phyloP scores from a whole-genome alignment of 345 rosid genomes.

The Gossypium raimondii region DNA sequence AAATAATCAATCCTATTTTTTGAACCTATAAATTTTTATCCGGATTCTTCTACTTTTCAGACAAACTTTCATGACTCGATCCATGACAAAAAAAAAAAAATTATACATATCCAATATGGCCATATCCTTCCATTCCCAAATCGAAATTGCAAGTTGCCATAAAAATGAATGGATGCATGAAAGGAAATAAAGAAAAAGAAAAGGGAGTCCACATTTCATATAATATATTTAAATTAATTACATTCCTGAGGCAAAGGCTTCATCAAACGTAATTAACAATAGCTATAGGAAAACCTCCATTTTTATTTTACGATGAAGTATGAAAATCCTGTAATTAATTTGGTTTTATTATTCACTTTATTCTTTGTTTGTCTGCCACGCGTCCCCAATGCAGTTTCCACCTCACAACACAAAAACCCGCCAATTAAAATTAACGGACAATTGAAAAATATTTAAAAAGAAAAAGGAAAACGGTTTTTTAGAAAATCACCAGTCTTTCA shows the following conservation, averaged over 20 bases:
- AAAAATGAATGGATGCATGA: neutral
- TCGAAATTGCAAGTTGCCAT: neutral
- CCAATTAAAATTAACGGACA: conserved; percentile 11
- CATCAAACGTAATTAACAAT: neutral
- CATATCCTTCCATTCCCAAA: neutral
- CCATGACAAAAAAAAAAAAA: no score
- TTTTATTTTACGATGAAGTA: neutral
- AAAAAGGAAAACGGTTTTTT: neutral
- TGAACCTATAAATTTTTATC: rapidly evolving
- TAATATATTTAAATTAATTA: no score
- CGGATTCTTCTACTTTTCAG: no score
- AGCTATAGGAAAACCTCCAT: neutral
- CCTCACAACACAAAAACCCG: neutral
- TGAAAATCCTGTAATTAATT: no score
- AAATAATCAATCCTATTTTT: no score
- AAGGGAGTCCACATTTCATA: neutral
- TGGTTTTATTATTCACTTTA: no score
- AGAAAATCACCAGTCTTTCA: neutral
- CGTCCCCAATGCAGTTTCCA: neutral
- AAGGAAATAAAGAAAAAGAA: neutral
- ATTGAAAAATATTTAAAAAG: neutral
- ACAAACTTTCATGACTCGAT: no score
- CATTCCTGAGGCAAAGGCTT: neutral
- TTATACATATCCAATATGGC: neutral
- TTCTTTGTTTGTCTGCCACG: neutral